A percentile compares a stretch with the other conserved stretches of the same genome.
Evolutionary conservation across 2,329 filamentous ascomycete genomes (phyloP).

Genomic region (Trichoderma sp.): DNA sequence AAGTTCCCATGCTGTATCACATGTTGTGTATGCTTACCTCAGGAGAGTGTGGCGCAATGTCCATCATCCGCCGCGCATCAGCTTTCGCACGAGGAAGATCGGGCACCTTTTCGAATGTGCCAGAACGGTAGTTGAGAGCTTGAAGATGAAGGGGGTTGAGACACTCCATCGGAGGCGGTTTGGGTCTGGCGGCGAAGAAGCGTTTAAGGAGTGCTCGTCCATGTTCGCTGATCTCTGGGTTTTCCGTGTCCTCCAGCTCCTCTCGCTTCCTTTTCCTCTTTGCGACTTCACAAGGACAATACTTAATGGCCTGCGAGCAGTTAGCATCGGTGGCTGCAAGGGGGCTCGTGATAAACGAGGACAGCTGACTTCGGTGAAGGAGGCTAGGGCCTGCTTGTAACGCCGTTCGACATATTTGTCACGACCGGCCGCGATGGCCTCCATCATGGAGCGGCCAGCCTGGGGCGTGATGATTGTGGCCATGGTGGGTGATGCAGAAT

Average conservation of each 20-base stretch:
- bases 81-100: constrained; percentile 44
- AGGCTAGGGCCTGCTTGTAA: constrained; percentile 43
- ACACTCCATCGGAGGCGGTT: constrained; percentile 38
- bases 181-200: neutral
- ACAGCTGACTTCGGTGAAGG: constrained; percentile 42
- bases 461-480: constrained; percentile 6
- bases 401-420: constrained; percentile 40
- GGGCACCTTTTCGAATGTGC: constrained; percentile 44
- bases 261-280: constrained; percentile 43
- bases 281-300: constrained; percentile 41
- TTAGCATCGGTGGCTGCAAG: neutral
- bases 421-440: constrained; percentile 40
- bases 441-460: constrained; percentile 33
- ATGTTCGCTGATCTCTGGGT: neutral
- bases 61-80: constrained; percentile 49
- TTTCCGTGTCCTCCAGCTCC: constrained; percentile 31
- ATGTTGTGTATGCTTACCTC: constrained; percentile 39
- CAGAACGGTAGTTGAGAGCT: constrained; percentile 47
- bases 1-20: neutral
- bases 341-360: neutral
- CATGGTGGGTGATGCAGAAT: too few relatives aligned
- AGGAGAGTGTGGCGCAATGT: constrained; percentile 45
- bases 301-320: constrained; percentile 41
- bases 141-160: constrained; percentile 44
- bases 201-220: neutral